phyloP scores from a whole-genome alignment of 1,139 yeast species.

The Zygosaccharomyces pseudobailii region DNA sequence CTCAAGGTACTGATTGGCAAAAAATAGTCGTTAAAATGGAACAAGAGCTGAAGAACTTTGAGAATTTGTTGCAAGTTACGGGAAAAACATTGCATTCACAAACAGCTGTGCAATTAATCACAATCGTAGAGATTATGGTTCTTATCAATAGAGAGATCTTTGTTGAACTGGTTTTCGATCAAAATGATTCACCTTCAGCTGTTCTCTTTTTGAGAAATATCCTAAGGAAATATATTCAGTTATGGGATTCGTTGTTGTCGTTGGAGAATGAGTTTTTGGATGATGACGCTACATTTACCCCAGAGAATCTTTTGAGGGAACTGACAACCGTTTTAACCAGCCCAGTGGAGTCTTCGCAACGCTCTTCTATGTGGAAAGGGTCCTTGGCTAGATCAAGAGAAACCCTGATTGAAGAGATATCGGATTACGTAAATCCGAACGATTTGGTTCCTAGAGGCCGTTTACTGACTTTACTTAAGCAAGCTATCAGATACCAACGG shows the following conservation, averaged over 20 bases:
- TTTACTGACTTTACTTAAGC: slow-evolving; percentile 45
- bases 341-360: slow-evolving; percentile 24
- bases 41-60: slow-evolving; percentile 11
- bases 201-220: slow-evolving; percentile 41
- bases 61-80: slow-evolving; percentile 25
- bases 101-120: slow-evolving; percentile 14
- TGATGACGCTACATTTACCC: slow-evolving; percentile 22
- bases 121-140: slow-evolving; percentile 31
- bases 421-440: slow-evolving; percentile 46
- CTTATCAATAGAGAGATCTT: slow-evolving; percentile 38
- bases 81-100: slow-evolving; percentile 8
- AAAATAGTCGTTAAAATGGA: slow-evolving; percentile 15
- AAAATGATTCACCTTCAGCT: slow-evolving; percentile 38
- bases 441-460: slow-evolving; percentile 51
- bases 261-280: slow-evolving; percentile 29
- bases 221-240: slow-evolving; percentile 31
- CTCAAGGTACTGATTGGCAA: slow-evolving; percentile 16
- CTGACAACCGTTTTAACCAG: slow-evolving; percentile 29
- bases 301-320: slow-evolving; percentile 24
- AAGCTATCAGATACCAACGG: slow-evolving; percentile 48
- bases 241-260: slow-evolving; percentile 37
- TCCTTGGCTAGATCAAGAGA: slow-evolving; percentile 39
- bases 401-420: slow-evolving; percentile 41
- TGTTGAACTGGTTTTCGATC: slow-evolving; percentile 38
- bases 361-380: slow-evolving; percentile 37